These are phyloP conservation scores for Garcia nutans DNA, from an alignment of 345 rosid genomes.

Conservation along the genomic window DNA sequence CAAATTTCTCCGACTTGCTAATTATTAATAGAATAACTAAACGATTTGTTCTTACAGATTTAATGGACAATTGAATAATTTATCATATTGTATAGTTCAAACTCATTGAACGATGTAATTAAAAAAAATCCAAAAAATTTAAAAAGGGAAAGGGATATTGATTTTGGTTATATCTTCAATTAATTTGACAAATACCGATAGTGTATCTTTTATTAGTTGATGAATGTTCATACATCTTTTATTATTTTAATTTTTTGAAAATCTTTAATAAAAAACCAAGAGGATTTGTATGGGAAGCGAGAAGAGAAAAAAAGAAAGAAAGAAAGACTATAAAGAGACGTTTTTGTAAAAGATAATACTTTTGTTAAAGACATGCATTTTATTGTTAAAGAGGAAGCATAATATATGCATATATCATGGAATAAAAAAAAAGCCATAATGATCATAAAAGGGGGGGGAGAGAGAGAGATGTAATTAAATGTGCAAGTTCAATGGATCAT, in stretches of 20 bases:
- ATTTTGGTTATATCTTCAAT: too few relatives aligned
- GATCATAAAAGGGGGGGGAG: background rate
- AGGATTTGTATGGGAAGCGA: background rate
- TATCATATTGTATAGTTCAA: too few relatives aligned
- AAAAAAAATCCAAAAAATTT: too few relatives aligned
- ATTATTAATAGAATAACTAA: too few relatives aligned
- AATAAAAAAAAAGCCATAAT: constrained; percentile 12
- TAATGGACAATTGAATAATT: too few relatives aligned
- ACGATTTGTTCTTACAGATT: too few relatives aligned
- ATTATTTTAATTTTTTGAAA: background rate
- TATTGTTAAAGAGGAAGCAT: constrained; percentile 23
- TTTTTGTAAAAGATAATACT: constrained; percentile 26
- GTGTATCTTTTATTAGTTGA: constrained; percentile 24
- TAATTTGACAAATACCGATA: background rate
- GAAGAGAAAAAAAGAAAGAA: background rate
- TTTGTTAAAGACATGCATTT: constrained; percentile 30
- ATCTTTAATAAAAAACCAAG: background rate
- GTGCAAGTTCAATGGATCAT: constrained; percentile 24
- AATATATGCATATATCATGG: constrained; percentile 13
- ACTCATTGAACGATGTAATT: too few relatives aligned
- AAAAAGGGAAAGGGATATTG: too few relatives aligned
- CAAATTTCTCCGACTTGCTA: too few relatives aligned
- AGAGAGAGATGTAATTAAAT: background rate
- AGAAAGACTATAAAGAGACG: constrained; percentile 18
- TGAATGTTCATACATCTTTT: constrained; percentile 12